Evolutionary conservation across 2,329 filamentous ascomycete species (phyloP).

Genomic region (Periglandula ipomoeae): DNA sequence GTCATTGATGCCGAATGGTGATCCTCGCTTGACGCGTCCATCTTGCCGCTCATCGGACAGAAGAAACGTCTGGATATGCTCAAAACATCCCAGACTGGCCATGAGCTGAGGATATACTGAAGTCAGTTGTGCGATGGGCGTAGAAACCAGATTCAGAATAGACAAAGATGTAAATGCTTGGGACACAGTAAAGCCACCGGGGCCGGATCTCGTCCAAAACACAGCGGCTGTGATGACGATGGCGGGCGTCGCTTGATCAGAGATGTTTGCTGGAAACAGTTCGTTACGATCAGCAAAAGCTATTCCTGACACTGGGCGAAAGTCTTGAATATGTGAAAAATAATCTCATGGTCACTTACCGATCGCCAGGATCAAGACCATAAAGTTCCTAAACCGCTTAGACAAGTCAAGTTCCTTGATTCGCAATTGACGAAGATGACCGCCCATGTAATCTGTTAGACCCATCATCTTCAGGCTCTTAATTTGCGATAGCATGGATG

Average conservation of each 20-base stretch:
- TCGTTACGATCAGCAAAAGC: too few species aligned
- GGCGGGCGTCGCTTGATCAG: not conserved
- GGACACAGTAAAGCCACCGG: conserved; percentile 16
- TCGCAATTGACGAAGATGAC: too few species aligned
- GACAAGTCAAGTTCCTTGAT: too few species aligned
- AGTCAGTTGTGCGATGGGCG: conserved; percentile 22
- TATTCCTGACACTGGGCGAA: too few species aligned
- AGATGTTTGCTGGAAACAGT: not conserved
- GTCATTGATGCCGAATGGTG: not conserved
- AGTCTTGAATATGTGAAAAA: too few species aligned
- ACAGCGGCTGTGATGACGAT: conserved; percentile 8
- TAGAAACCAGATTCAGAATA: conserved; percentile 24
- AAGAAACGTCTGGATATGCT: conserved; percentile 29
- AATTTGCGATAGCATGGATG: too few species aligned
- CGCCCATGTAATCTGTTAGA: too few species aligned
- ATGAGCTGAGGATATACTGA: conserved; percentile 23
- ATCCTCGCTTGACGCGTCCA: not conserved
- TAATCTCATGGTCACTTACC: too few species aligned
- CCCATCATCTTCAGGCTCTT: too few species aligned
- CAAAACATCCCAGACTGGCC: conserved; percentile 22
- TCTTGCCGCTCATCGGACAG: not conserved
- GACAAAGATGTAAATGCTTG: conserved; percentile 25
- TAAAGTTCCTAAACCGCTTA: too few species aligned
- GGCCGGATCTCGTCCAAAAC: conserved; percentile 17
- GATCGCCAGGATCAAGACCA: too few species aligned